Base-by-base conservation (phyloP, 192 early-diverging fungal species). In the Glomus cerebriforme region DNA sequence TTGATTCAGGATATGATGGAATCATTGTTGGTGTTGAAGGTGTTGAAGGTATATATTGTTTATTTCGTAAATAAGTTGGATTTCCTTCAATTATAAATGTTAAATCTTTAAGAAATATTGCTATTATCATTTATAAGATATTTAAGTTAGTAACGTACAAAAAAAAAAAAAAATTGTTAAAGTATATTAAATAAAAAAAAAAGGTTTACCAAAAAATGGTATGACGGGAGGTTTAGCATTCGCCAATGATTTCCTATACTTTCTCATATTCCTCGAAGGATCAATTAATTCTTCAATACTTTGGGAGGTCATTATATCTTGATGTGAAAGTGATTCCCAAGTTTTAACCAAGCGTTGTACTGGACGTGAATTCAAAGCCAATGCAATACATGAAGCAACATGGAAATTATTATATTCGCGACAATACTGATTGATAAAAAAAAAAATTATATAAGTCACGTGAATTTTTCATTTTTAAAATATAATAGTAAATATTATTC, bases 31-130 rank as follows among this genome's bases (percentile, higher is more conserved):
- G n/a, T 62, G 59, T 22, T 35, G 49, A 60, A 22, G 13, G 32
- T 7, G n/a, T 7, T 49, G 70, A 32, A n/a, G 31, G 22, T 7
- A 10, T 71, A 2, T 3, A 73, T 29, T 34, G n/a, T 29, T 17
- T 26, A 34, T 31, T 58, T 47, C 73, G 67, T 37, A 74, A 47
- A 34, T 62, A 27, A 1, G 87, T 88, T 22, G 86, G 83, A 45
- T 91, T 93, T n/a, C 93, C 93, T 67, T 94, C 92, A 69, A 92
- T 81, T 49, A 92, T 83, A 78, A 94, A 92, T 17, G 89, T 92
- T 31, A 92, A 83, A 74, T 94, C 93, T 73, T 94, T 94, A 64
- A 94, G 84, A 7, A 92, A 82, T 9, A 92, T 80, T 0, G 92
- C 82, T 85, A 79, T 76, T 47, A 15, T 49, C 47, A 19, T 49